Conservation (phyloP, 2,329 filamentous ascomycete species). For the Penicillium paneum region DNA sequence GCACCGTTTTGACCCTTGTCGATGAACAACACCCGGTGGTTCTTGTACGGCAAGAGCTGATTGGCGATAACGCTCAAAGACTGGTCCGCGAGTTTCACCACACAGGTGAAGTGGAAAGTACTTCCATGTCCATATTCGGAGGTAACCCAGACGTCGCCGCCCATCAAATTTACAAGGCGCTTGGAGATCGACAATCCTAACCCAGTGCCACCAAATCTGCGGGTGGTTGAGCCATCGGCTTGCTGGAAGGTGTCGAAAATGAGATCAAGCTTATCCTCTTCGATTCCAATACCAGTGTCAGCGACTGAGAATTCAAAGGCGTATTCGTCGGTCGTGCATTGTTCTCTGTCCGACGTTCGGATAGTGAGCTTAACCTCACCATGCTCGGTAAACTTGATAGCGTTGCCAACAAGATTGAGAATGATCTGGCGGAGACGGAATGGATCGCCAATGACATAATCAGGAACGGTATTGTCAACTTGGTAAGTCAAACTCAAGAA, state of each 20-base stretch:
- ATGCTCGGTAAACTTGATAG: conserved; percentile 97
- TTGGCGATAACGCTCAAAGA: conserved; percentile 70
- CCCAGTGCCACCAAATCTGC: conserved; percentile 93
- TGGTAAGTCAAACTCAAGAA: conserved; percentile 89
- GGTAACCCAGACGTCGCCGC: conserved; percentile 92
- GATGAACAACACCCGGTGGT: conserved; percentile 89
- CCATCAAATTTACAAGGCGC: conserved; percentile 91
- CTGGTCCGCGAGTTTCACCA: conserved; percentile 77
- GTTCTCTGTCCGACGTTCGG: conserved; percentile 63
- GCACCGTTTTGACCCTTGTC: conserved; percentile 77
- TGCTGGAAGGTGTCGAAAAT: conserved; percentile 99
- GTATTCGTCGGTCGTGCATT: conserved; percentile 71
- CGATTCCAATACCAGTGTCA: conserved; percentile 95
- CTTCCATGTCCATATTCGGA: conserved; percentile 89
- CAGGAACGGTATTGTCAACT: conserved; percentile 87
- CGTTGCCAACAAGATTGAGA: conserved; percentile 93
- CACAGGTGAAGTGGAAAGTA: conserved; percentile 94
- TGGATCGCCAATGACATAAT: conserved; percentile 92
- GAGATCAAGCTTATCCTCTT: conserved; percentile 88
- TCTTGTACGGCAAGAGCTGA: conserved; percentile 83
- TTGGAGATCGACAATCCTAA: conserved; percentile 93
- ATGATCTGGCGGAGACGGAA: conserved; percentile 97
- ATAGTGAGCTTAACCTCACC: conserved; percentile 96
- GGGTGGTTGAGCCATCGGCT: conserved; percentile 92
- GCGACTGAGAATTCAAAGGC: conserved; percentile 94